phyloP scores from a whole-genome alignment of 2,329 filamentous ascomycete species.

The Cyphellophora europaea region DNA sequence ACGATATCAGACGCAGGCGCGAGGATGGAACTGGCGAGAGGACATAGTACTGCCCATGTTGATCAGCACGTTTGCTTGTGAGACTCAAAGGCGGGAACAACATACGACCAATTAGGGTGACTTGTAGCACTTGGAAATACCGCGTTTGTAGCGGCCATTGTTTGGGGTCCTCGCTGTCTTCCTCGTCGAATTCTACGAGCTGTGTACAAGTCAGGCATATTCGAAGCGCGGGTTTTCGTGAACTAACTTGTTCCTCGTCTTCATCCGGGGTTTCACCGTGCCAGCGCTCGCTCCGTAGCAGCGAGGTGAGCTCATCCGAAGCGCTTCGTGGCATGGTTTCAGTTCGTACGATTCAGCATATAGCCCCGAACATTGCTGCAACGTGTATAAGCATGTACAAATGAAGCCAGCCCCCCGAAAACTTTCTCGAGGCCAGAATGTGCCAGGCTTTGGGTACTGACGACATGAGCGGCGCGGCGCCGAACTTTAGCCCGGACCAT shows the following conservation, averaged over 20 bases:
- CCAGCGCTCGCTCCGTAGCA: slow-evolving; percentile 1
- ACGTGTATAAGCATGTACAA: no score
- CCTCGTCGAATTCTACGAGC: slow-evolving; percentile 23
- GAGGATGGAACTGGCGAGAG: slow-evolving; percentile 40
- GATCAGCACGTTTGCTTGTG: not conserved
- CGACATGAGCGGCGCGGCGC: no score
- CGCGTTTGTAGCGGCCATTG: slow-evolving; percentile 35
- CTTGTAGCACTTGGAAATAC: slow-evolving; percentile 37
- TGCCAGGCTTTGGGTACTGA: no score
- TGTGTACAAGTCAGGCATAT: no score
- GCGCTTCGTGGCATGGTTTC: no score
- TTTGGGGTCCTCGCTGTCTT: slow-evolving; percentile 34
- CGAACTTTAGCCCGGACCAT: no score
- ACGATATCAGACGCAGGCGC: slow-evolving; percentile 40
- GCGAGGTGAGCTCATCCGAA: not conserved
- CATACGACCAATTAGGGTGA: slow-evolving; percentile 34
- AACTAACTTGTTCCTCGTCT: not conserved
- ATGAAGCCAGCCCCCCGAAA: no score
- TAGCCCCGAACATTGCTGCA: no score
- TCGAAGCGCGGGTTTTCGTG: no score
- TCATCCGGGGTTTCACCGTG: not conserved
- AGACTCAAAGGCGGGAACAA: not conserved
- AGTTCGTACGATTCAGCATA: no score
- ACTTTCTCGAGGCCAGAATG: no score
- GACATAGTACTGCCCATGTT: slow-evolving; percentile 30